These are phyloP conservation scores for Oryza punctata DNA, from an alignment of 176 grass and related monocot genomes.

Conservation along the genomic window DNA sequence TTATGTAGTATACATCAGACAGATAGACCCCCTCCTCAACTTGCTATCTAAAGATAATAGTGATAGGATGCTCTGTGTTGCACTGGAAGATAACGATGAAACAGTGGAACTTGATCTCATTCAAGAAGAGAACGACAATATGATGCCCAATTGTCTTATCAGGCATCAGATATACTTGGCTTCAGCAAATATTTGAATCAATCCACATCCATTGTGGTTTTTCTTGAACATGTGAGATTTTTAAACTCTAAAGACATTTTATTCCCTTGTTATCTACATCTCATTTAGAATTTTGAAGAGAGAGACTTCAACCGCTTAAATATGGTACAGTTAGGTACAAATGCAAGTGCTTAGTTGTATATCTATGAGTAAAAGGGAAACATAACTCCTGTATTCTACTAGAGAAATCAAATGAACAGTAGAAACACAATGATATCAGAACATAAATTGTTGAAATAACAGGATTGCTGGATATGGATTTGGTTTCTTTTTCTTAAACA, in stretches of 20 bases:
- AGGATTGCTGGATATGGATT: background rate
- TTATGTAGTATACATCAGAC: background rate
- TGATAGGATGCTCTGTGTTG: background rate
- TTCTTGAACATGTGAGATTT: background rate
- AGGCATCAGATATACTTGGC: background rate
- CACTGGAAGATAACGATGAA: background rate
- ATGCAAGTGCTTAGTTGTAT: background rate
- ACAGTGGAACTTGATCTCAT: background rate
- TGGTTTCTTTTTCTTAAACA: background rate
- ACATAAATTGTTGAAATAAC: background rate
- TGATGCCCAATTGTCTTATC: background rate
- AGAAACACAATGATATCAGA: constrained; percentile 22
- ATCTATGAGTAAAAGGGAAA: constrained; percentile 6
- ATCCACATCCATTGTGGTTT: background rate
- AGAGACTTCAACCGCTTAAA: constrained; percentile 5
- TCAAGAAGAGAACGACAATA: background rate
- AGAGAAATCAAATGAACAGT: constrained; percentile 28
- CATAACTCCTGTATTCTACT: constrained; percentile 3
- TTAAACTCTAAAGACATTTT: background rate
- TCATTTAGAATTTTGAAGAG: background rate
- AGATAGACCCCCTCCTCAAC: background rate
- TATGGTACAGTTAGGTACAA: background rate
- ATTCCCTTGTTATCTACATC: background rate
- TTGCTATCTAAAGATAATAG: background rate
- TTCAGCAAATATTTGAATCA: no score